phyloP scores from a whole-genome alignment of 306 rosid species.

The Prunus davidiana region DNA sequence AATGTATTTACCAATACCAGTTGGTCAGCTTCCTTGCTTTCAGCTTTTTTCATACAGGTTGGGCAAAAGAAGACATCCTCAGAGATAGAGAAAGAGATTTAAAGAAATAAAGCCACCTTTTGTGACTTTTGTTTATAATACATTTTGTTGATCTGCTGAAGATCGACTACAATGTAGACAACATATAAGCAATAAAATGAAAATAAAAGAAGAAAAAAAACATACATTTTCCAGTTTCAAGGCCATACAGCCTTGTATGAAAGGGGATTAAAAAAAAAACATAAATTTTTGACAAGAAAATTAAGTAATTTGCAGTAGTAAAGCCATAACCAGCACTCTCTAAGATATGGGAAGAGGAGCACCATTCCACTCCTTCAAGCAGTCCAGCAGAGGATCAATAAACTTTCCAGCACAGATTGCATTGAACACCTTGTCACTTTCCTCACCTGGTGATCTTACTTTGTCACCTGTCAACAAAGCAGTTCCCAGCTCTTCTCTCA shows the following conservation, averaged over 20 bases:
- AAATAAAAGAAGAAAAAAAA: background rate
- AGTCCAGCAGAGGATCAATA: slow-evolving; percentile 71
- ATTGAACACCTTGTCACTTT: slow-evolving; percentile 69
- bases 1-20: too few species aligned
- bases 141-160: background rate
- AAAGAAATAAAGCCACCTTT: background rate
- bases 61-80: too few species aligned
- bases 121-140: slow-evolving; percentile 2
- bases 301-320: background rate
- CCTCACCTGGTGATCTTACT: slow-evolving; percentile 78
- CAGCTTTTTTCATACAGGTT: background rate
- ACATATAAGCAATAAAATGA: slow-evolving; percentile 4
- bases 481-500: slow-evolving; percentile 69
- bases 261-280: too few species aligned
- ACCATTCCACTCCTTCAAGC: slow-evolving; percentile 88
- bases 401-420: slow-evolving; percentile 69
- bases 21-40: too few species aligned
- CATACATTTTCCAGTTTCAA: background rate
- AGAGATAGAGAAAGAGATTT: background rate
- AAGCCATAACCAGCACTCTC: background rate
- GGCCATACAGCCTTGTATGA: slow-evolving; percentile 3
- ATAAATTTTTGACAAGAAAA: background rate
- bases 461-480: slow-evolving; percentile 74
- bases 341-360: slow-evolving; percentile 76
- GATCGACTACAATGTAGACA: background rate